Conservation (phyloP, 345 rosid genomes). For the Cochlearia excelsa region DNA sequence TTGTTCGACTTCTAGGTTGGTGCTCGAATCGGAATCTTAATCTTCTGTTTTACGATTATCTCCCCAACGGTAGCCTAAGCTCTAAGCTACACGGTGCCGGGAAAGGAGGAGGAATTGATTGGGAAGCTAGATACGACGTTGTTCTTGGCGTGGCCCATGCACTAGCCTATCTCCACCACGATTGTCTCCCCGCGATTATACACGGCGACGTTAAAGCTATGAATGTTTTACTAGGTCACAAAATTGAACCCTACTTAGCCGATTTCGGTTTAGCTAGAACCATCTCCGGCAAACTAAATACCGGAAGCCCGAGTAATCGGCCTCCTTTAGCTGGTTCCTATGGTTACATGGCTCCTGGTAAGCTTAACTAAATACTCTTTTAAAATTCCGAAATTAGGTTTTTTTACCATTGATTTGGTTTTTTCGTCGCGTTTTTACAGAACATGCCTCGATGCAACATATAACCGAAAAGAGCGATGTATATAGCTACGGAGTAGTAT, state of each 20-base stretch:
- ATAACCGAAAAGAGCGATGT: conserved; percentile 78
- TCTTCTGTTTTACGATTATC: conserved; percentile 66
- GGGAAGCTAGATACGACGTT: conserved; percentile 71
- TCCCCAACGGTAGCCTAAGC: conserved; percentile 65
- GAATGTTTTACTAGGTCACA: conserved; percentile 67
- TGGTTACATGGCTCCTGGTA: conserved; percentile 96
- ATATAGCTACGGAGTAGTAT: conserved; percentile 76
- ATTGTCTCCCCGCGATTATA: conserved; percentile 73
- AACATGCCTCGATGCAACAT: conserved; percentile 62
- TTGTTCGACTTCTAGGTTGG: conserved; percentile 78
- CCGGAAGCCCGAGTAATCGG: conserved; percentile 49
- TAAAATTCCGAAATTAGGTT: not conserved
- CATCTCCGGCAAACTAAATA: conserved; percentile 40
- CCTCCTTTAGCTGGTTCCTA: conserved; percentile 66
- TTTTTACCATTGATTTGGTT: not conserved
- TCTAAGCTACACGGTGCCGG: conserved; percentile 47
- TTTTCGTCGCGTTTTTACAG: conserved; percentile 33
- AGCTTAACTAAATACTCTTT: not conserved
- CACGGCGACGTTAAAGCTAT: conserved; percentile 87
- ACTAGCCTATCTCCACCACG: conserved; percentile 78
- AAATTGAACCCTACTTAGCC: conserved; percentile 64
- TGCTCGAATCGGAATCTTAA: conserved; percentile 66
- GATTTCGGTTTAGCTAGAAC: conserved; percentile 83
- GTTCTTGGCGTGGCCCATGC: conserved; percentile 79
- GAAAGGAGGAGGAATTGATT: conserved; percentile 38